Base-by-base conservation (phyloP, 106 monocot species). In the Dendrobium chrysotoxum region DNA sequence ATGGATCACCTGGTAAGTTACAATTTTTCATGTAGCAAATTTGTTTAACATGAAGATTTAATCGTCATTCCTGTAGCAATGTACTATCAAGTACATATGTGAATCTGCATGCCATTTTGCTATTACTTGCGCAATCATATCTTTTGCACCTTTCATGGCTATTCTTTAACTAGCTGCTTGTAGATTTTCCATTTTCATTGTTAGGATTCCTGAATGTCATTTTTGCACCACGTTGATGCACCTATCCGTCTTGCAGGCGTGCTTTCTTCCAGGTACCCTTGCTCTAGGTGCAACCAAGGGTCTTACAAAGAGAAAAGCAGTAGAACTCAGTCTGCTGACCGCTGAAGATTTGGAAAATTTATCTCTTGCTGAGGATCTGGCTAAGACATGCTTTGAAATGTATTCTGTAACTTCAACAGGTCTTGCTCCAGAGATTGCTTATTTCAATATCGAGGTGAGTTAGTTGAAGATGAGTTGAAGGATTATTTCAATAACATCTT, bases 201-300 rank as follows among this genome's bases (percentile, higher is more conserved):
- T 40, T n/a, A 42, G 21, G n/a, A 42, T 7, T 31, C 64, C 38
- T 71, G 16, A 0, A 38, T 38, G 67, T 68, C 26, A 28, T 68
- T 68, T 26, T 35, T 38, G 35, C 35, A 15, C 38, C 3, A 39
- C 16, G 50, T 30, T 71, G 28, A 5, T 71, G 38, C 31, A 31
- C 28, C 30, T 28, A 8, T 5, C 72, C 66, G 18, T 41, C 81
- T 86, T 86, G 55, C 67, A 97, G 96, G 94, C 91, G 31, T 97
- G 96, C 78, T 97, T 97, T 58, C 90, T 97, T 78, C 92, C 96
- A 44, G 96, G 96, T 10, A 87, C 88, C 72, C 90, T 97, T 77
- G 96, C 96, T 79, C 90, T 94, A 50, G 94, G 96, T 81, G 90
- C 94, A 72, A 97, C 96, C 40, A 97, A 97, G 82, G 96, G 96